A percentile compares a stretch with the other conserved stretches of the same genome.
Conservation (phyloP, 2,329 filamentous ascomycete genomes). For the Arthrinium phaeospermum region DNA sequence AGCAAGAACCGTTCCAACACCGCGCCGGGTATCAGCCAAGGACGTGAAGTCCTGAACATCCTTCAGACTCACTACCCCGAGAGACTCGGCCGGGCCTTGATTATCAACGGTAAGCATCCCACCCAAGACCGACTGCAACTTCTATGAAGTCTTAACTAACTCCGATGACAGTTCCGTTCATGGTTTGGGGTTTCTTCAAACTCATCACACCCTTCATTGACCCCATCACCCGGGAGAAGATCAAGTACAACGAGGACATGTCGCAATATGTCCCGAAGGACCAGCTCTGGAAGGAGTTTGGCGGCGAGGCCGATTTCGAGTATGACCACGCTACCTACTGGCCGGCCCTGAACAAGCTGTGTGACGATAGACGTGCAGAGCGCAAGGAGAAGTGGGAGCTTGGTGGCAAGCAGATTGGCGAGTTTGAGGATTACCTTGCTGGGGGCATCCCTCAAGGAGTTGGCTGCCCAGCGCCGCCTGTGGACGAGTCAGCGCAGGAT, state of each 20-base stretch:
- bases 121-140: neutral
- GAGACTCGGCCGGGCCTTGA: slow-evolving; percentile 83
- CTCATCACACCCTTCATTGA: slow-evolving; percentile 96
- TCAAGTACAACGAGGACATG: slow-evolving; percentile 97
- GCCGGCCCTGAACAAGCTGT: slow-evolving; percentile 80
- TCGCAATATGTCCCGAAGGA: slow-evolving; percentile 77
- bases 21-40: slow-evolving; percentile 74
- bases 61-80: slow-evolving; percentile 97
- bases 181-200: slow-evolving; percentile 94
- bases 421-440: slow-evolving; percentile 85
- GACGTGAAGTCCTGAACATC: slow-evolving; percentile 85
- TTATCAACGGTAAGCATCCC: slow-evolving; percentile 75
- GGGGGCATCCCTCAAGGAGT: slow-evolving; percentile 52
- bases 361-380: slow-evolving; percentile 67
- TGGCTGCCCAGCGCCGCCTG: slow-evolving; percentile 23
- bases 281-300: slow-evolving; percentile 80
- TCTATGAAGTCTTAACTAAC: slow-evolving; percentile 23
- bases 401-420: slow-evolving; percentile 81
- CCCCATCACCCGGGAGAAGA: slow-evolving; percentile 88
- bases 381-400: slow-evolving; percentile 76
- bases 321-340: slow-evolving; percentile 92
- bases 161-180: slow-evolving; percentile 73
- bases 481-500: slow-evolving; percentile 20
- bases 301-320: slow-evolving; percentile 81
- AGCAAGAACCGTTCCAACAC: slow-evolving; percentile 76